Evolutionary conservation across 2,329 filamentous ascomycete species (phyloP).

Genomic region (Neonectria faginata): DNA sequence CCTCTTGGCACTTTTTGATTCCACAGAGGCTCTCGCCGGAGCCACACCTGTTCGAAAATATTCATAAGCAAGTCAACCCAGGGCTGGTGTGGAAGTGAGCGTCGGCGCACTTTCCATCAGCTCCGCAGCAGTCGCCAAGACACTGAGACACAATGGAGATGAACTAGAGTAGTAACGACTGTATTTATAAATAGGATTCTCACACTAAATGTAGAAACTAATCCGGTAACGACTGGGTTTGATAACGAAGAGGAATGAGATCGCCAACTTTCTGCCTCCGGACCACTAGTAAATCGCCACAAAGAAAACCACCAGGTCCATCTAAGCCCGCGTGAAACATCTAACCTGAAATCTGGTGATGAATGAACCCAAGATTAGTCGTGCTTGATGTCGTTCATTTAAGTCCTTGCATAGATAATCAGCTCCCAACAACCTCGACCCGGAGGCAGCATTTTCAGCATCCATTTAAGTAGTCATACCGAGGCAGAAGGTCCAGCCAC

Average conservation of each 20-base stretch:
- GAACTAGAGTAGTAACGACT: too few species aligned
- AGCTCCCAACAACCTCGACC: neutral
- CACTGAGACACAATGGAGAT: neutral
- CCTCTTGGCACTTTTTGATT: neutral
- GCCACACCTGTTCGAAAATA: too few species aligned
- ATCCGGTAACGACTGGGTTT: neutral
- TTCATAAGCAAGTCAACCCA: too few species aligned
- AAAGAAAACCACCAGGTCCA: neutral
- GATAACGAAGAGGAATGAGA: neutral
- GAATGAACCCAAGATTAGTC: neutral
- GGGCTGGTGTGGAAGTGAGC: too few species aligned
- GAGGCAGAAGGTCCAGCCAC: constrained; percentile 3
- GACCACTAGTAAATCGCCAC: neutral
- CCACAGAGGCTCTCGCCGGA: neutral
- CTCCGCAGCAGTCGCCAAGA: too few species aligned
- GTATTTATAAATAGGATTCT: too few species aligned
- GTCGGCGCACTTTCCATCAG: too few species aligned
- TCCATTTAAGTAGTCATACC: neutral
- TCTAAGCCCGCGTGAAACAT: constrained; percentile 1
- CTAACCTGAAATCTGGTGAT: neutral
- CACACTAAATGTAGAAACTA: neutral
- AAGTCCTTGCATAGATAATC: neutral
- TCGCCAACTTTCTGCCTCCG: neutral
- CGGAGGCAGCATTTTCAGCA: neutral
- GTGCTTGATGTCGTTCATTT: neutral